Evolutionary conservation across 108 stramenopile genomes (phyloP), one percentile per base, ranked within the genome.

Genomic region (Hondaea fermentalgiana): DNA sequence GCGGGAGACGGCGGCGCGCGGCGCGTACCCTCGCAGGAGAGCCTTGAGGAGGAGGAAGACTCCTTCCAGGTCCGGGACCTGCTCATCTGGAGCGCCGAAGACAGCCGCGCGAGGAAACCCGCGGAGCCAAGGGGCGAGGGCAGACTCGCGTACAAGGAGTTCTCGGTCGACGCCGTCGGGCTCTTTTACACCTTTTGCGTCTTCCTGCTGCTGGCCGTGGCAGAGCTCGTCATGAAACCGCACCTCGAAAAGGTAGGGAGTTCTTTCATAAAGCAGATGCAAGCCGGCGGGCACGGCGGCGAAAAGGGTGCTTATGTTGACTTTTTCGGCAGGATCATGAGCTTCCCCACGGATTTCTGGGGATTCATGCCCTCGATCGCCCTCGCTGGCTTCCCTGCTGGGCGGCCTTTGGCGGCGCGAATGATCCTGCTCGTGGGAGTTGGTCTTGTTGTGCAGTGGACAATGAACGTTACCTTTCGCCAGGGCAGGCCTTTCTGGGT

Each of bases 401-500:
- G 76, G 76, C 76, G 76, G 6, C 45, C 51, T 12, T 43, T 83
- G 19, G 76, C 49, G 28, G 76, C 51, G 45, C 76, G 76, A 6
- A 83, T 83, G 19, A 6, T 83, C 1, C 76, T 83, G 6, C 76
- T 83, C 17, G 43, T 45, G 49, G 76, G 76, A 14, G 76, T 83
- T 12, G 76, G 76, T 25, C 45, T 53, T 4, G 49, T 83, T 6
- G 8, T 47, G 14, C 45, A 83, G 51, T 83, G 76, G 76, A 16
- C 49, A 12, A 6, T 53, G 19, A 53, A 83, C 76, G 23, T 83
- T n/a, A 28, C 49, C n/a, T 83, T 83, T 53, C 19, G 76, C n/a
- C 76, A 83, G 51, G 76, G 76, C 6, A 47, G 76, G 28, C 76
- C 76, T 17, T 83, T 83, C 76, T 83, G 76, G 76, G 51, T 83